Evolutionary conservation across 2,329 filamentous ascomycete species (phyloP).

Genomic region (Sporothrix pallida): DNA sequence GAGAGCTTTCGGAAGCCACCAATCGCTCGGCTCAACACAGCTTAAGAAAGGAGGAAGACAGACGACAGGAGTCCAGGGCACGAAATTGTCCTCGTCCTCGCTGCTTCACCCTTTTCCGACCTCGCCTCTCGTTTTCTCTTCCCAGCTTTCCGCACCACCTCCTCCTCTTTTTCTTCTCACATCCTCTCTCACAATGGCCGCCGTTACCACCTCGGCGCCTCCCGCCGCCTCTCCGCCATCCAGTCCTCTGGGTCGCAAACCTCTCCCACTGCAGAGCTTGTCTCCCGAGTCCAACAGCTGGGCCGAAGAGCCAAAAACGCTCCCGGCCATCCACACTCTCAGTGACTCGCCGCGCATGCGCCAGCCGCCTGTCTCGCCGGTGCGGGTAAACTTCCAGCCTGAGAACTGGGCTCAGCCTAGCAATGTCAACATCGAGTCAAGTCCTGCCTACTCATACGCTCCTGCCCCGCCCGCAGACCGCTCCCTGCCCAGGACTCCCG

Average conservation of each 20-base stretch:
- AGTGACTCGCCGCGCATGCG: slow-evolving; percentile 54
- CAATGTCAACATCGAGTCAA: slow-evolving; percentile 57
- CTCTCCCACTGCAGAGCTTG: slow-evolving; percentile 45
- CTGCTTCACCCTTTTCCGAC: background rate
- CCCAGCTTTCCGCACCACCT: background rate
- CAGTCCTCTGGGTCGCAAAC: slow-evolving; percentile 45
- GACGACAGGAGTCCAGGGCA: background rate
- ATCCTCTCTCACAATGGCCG: slow-evolving; percentile 42
- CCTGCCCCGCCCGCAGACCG: slow-evolving; percentile 38
- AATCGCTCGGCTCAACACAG: background rate
- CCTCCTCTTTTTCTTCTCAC: slow-evolving; percentile 15
- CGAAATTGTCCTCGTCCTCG: background rate
- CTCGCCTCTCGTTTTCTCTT: slow-evolving; percentile 8
- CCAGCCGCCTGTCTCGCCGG: slow-evolving; percentile 61
- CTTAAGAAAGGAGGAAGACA: background rate
- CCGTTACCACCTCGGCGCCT: slow-evolving; percentile 42
- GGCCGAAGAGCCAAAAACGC: slow-evolving; percentile 40
- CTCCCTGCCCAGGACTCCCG: slow-evolving; percentile 45
- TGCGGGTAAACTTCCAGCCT: slow-evolving; percentile 59
- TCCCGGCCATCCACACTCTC: slow-evolving; percentile 10
- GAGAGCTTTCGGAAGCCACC: background rate
- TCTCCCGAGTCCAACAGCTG: slow-evolving; percentile 46
- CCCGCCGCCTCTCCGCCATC: slow-evolving; percentile 40
- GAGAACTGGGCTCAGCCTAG: slow-evolving; percentile 61
- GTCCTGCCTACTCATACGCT: slow-evolving; percentile 36